Evolutionary conservation across 192 early-diverging fungal species (phyloP), one percentile per base, ranked within the genome.

Genomic region (Entomortierella parvispora): DNA sequence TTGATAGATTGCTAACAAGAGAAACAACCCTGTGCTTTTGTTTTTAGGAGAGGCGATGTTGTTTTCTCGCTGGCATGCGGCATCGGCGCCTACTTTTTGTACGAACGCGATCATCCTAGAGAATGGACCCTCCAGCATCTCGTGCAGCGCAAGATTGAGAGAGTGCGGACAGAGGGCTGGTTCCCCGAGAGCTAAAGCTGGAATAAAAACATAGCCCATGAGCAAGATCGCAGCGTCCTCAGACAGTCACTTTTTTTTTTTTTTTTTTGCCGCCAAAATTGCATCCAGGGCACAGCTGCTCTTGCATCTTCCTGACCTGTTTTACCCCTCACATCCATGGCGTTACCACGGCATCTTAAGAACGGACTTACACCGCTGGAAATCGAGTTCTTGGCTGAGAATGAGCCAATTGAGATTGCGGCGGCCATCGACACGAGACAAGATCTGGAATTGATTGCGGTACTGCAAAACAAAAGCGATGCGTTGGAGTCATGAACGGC

Each of bases 321-420:
- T 23, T 29, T 15, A 22, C 10, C 9, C 18, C 47, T 20, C n/a
- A 57, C n/a, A 31, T n/a, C n/a, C n/a, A 86, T 86, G 85, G 85
- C 82, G 31, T 58, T 86, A 26, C 81, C 85, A 23, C 43, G 69
- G 17, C 59, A 69, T 29, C 65, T 83, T n/a, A 77, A 80, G 59
- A 65, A 55, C 25, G 67, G 77, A 37, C 82, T 97, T 49, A 90
- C 93, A 0, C 93, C 94, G 45, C 86, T 86, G 25, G 94, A 96
- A 78, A 85, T 96, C 49, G 94, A 96, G 62, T 96, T 96, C 79
- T 56, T 96, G 33, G 93, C 94, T 10, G 93, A 93, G 62, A 89
- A 88, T 82, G 91, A 94, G 57, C 54, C 61, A 43, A 86, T 97
- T 10, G 85, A 82, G 7, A 93, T 97, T 60, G 80, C 94, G 42